phyloP scores from a whole-genome alignment of 257 asterid species.

The Knoxia roxburghii region DNA sequence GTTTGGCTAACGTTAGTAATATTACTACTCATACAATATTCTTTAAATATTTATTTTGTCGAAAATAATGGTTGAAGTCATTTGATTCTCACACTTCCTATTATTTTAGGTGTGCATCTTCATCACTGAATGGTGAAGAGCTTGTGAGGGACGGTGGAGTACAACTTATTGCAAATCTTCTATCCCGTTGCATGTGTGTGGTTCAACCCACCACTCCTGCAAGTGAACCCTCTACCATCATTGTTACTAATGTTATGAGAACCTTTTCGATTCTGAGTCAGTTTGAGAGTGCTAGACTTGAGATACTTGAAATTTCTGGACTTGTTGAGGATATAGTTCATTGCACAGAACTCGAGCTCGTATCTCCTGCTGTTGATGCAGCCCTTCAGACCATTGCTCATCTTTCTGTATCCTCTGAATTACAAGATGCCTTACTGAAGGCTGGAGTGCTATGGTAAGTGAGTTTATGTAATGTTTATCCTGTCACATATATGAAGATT shows the following conservation, averaged over 20 bases:
- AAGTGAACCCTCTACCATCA: constrained; percentile 67
- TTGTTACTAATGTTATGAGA: constrained; percentile 78
- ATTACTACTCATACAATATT: constrained; percentile 8
- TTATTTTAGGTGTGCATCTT: constrained; percentile 71
- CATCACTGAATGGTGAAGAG: constrained; percentile 96
- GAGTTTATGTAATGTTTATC: background rate
- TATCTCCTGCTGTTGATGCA: constrained; percentile 73
- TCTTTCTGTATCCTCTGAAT: constrained; percentile 67
- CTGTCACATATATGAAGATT: background rate
- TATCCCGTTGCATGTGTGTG: constrained; percentile 94
- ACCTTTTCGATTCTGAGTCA: constrained; percentile 85
- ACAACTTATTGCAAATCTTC: constrained; percentile 83
- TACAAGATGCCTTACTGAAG: constrained; percentile 76
- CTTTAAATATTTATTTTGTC: background rate
- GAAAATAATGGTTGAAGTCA: constrained; percentile 1
- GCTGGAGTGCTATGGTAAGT: constrained; percentile 92
- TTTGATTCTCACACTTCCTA: constrained; percentile 8
- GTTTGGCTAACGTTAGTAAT: constrained; percentile 87
- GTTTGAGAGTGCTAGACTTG: constrained; percentile 85
- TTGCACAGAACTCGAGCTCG: constrained; percentile 93
- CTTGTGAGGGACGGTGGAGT: constrained; percentile 96
- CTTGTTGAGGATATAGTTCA: constrained; percentile 86
- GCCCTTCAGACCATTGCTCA: constrained; percentile 85
- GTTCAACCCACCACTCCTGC: constrained; percentile 89
- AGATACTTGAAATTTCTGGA: constrained; percentile 75